Evolutionary conservation across 495 filamentous ascomycete genomes (phyloP).

Genomic region (Talaromyces nanjingensis): DNA sequence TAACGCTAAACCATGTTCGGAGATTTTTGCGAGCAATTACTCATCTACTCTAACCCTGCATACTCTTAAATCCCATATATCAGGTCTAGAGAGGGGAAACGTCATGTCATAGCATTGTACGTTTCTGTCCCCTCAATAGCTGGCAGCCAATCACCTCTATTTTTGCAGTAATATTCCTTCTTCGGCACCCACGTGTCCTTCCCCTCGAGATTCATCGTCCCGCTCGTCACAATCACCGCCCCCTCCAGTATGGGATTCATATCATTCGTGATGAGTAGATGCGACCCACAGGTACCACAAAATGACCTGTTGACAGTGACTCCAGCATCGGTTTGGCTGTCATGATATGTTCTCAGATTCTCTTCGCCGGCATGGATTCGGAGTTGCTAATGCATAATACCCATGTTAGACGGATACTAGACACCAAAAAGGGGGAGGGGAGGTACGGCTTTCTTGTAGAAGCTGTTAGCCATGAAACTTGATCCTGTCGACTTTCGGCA

Average conservation of each 20-base stretch:
- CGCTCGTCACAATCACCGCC: background rate
- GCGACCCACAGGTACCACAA: background rate
- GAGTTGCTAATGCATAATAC: background rate
- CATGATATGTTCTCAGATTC: background rate
- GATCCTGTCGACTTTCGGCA: slow-evolving; percentile 15
- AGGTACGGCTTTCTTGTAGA: slow-evolving; percentile 12
- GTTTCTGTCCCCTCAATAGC: background rate
- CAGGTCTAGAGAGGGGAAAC: background rate
- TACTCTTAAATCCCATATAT: background rate
- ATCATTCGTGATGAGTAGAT: background rate
- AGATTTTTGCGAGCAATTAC: no score
- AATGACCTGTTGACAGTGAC: background rate
- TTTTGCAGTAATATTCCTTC: background rate
- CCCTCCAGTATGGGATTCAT: background rate
- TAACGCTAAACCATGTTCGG: no score
- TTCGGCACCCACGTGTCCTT: background rate
- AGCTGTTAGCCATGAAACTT: slow-evolving; percentile 12
- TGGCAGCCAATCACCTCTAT: background rate
- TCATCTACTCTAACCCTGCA: no score
- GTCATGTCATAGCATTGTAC: no score
- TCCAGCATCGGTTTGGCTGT: background rate
- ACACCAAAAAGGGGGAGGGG: background rate
- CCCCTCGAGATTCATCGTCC: background rate
- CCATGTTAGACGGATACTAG: background rate
- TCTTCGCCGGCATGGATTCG: background rate